phyloP scores from a whole-genome alignment of 1,284 basidiomycete genomes.

The Boletus austroedulis region DNA sequence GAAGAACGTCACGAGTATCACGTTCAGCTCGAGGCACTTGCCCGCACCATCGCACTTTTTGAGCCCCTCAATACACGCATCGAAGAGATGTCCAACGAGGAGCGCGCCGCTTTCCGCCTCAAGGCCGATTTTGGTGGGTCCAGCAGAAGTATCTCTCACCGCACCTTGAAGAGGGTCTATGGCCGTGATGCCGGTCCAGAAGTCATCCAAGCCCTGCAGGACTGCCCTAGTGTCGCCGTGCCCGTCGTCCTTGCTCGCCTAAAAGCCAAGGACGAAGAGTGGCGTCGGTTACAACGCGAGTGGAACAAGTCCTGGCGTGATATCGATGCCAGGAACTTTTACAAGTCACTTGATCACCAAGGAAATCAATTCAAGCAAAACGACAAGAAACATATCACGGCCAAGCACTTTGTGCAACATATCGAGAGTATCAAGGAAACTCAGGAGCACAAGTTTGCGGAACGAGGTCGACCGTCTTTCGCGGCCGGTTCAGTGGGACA shows the following conservation, averaged over 20 bases:
- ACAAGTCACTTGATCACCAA: conserved; percentile 96
- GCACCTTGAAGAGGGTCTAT: conserved; percentile 94
- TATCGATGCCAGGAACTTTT: conserved; percentile 95
- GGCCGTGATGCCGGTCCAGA: conserved; percentile 81
- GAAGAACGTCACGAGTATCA: conserved; percentile 99
- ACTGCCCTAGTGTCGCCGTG: conserved; percentile 86
- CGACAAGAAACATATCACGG: conserved; percentile 94
- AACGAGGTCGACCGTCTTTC: conserved; percentile 39
- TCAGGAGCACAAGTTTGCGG: conserved; percentile 54
- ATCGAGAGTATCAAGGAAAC: conserved; percentile 79
- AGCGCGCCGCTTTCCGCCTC: conserved; percentile 81
- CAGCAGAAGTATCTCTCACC: conserved; percentile 87
- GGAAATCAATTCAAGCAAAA: conserved; percentile 92
- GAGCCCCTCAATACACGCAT: conserved; percentile 89
- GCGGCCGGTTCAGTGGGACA: conserved; percentile 51
- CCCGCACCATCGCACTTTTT: conserved; percentile 88
- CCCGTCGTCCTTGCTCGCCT: conserved; percentile 90
- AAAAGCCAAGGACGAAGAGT: conserved; percentile 96
- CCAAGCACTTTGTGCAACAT: conserved; percentile 86
- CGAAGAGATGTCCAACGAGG: conserved; percentile 87
- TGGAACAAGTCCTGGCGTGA: conserved; percentile 98
- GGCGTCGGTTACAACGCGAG: conserved; percentile 91
- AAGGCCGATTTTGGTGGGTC: conserved; percentile 88
- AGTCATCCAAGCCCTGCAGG: conserved; percentile 89
- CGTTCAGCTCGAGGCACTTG: conserved; percentile 91